These are phyloP conservation scores for Solanum bulbocastanum DNA, from an alignment of 257 asterid species.

Conservation along the genomic window DNA sequence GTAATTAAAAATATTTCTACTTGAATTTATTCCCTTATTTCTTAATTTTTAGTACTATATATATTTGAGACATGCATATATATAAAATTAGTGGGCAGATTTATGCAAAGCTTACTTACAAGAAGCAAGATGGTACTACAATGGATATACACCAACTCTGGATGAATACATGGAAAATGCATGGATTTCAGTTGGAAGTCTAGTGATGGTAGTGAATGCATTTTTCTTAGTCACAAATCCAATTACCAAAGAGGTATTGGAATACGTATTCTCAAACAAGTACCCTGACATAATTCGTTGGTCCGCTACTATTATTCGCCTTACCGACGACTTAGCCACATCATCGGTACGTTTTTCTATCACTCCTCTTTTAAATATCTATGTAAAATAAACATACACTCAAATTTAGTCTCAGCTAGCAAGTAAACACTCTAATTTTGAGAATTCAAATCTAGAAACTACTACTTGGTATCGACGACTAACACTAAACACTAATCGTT, in stretches of 20 bases:
- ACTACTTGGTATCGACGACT: no score
- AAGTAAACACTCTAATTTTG: no score
- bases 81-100: background rate
- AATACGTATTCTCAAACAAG: background rate
- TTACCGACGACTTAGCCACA: slow-evolving; percentile 23
- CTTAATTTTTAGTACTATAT: no score
- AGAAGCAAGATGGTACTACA: slow-evolving; percentile 26
- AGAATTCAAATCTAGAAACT: no score
- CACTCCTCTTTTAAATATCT: no score
- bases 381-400: no score
- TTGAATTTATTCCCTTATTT: background rate
- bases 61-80: background rate
- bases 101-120: slow-evolving; percentile 7
- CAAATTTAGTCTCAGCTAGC: no score
- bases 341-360: slow-evolving; percentile 8
- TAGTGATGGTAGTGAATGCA: background rate
- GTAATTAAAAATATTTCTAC: background rate
- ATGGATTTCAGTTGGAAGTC: slow-evolving; percentile 14
- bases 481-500: no score
- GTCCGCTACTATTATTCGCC: slow-evolving; percentile 5
- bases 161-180: slow-evolving; percentile 18
- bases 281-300: slow-evolving; percentile 13
- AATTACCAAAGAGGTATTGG: slow-evolving; percentile 5
- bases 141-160: slow-evolving; percentile 9
- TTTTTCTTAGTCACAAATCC: slow-evolving; percentile 12